Conservation (phyloP, 306 rosid species). For the Gastrolobium villosum region DNA sequence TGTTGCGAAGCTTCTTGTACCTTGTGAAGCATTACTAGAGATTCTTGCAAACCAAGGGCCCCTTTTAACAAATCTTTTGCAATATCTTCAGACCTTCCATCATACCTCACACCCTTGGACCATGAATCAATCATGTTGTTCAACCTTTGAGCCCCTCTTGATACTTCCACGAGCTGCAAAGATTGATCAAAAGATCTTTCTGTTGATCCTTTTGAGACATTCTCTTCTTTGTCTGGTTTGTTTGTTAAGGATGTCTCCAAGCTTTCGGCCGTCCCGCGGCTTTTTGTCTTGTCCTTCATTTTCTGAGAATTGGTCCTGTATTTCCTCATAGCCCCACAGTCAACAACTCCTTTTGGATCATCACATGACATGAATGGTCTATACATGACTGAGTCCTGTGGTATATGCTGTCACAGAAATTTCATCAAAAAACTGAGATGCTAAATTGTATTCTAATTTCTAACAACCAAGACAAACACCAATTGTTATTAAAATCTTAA, state of each 20-base stretch:
- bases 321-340: conserved; percentile 74
- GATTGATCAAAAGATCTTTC: conserved; percentile 59
- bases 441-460: conserved; percentile 31
- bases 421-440: conserved; percentile 56
- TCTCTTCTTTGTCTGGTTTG: conserved; percentile 53
- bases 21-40: conserved; percentile 71
- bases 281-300: conserved; percentile 63
- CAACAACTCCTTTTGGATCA: conserved; percentile 92
- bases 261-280: conserved; percentile 55
- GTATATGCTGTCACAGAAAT: conserved; percentile 67
- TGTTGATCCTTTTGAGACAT: conserved; percentile 48
- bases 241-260: conserved; percentile 41
- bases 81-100: conserved; percentile 64
- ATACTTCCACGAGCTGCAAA: conserved; percentile 78
- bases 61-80: conserved; percentile 85
- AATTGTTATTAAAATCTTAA: not conserved
- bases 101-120: conserved; percentile 66
- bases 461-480: conserved; percentile 33
- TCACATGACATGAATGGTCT: conserved; percentile 87
- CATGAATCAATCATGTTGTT: conserved; percentile 82
- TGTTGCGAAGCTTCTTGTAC: conserved; percentile 78
- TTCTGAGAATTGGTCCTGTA: conserved; percentile 60
- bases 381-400: conserved; percentile 73
- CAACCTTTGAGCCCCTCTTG: conserved; percentile 76
- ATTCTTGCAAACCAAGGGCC: conserved; percentile 84